Evolutionary conservation across 2,329 filamentous ascomycete species (phyloP).

Genomic region (Myotisia sp.): DNA sequence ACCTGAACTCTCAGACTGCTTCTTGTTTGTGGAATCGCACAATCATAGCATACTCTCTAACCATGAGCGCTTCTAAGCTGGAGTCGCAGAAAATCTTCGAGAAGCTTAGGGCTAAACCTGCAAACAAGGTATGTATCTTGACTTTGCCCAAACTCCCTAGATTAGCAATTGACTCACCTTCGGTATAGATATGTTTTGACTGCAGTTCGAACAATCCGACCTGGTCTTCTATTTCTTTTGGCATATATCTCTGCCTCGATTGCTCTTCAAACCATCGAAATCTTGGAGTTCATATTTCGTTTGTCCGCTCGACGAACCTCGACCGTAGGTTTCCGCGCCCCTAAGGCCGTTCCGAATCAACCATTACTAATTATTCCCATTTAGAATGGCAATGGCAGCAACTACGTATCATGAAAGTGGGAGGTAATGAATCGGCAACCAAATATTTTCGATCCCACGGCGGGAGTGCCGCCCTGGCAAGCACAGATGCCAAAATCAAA

Average conservation of each 20-base stretch:
- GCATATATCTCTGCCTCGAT: conserved; percentile 95
- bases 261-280: conserved; percentile 96
- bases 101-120: conserved; percentile 85
- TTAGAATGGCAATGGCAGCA: conserved; percentile 98
- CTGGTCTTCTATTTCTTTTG: conserved; percentile 94
- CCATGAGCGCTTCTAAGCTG: conserved; percentile 68
- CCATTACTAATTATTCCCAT: conserved; percentile 16
- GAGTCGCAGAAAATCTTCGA: conserved; percentile 96
- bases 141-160: conserved; percentile 3
- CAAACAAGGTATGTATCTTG: conserved; percentile 62
- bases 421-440: conserved; percentile 92
- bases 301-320: conserved; percentile 94
- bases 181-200: conserved; percentile 79
- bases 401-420: conserved; percentile 92
- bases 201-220: conserved; percentile 95
- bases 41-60: conserved; percentile 15
- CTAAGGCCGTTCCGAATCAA: neutral
- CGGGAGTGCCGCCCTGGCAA: conserved; percentile 80
- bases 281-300: conserved; percentile 95
- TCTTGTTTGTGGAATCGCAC: too few relatives aligned
- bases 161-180: conserved; percentile 5
- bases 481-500: conserved; percentile 94
- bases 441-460: conserved; percentile 98
- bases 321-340: conserved; percentile 57
- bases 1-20: too few relatives aligned